Evolutionary conservation across 169 alveolate species (phyloP), one percentile per base, ranked within the genome.

Genomic region (Plasmodium malariae): DNA sequence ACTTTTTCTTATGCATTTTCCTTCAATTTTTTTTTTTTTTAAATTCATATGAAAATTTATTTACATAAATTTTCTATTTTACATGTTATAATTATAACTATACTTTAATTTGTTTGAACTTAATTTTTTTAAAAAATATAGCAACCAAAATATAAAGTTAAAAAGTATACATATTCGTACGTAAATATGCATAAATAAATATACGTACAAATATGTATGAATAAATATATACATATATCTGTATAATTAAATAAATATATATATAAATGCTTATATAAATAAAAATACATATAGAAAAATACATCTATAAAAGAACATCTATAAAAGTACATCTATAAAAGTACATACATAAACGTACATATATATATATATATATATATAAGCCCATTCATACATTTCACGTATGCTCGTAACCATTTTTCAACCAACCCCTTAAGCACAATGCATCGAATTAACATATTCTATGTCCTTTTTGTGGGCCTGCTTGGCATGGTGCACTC

Each of bases 401-500:
- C n/a, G n/a, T n/a, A 21, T 54, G 30, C 30, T 57, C 14, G 3
- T 63, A n/a, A n/a, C n/a, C 24, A 32, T 63, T 63, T 63, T 30
- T 6, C 51, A 6, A 5, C 51, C 11, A 6, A 6, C 51, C 11
- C 51, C 14, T 7, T 28, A 19, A 17, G 37, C 28, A 59, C 12
- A 57, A 74, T 74, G 88, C 12, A 37, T 54, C 54, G 17, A 9
- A 9, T 4, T 17, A 74, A 74, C 37, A 30, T 74, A 12, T 74
- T 34, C 37, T 14, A 24, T 74, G 49, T 34, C 40, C 19, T 74
- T 26, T 45, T 74, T 30, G 69, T 37, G 36, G 54, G 88, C 88
- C 88, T 74, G 14, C 14, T 74, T 32, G 88, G 88, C 73, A 74
- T 74, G 14, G 73, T 59, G 26, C 40, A n/a, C 48, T 48, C 87